Base-by-base conservation (phyloP, 805 yeast genomes). In the Jamesozyma rosinii region DNA sequence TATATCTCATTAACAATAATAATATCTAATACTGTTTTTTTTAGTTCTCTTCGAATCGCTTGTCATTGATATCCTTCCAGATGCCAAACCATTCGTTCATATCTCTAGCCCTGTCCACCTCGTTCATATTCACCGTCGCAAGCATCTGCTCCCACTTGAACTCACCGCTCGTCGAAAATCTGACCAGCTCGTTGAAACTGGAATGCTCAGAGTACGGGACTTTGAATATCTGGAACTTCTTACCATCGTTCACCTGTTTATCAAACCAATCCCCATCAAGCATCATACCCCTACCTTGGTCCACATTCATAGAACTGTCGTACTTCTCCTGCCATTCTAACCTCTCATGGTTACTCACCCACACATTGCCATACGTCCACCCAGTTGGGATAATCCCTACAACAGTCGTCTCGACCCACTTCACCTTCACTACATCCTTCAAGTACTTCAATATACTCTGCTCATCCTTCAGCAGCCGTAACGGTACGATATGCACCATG, bases 191-290 rank as follows among this genome's bases (percentile, higher is more conserved):
- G 32, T 83, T 67, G 54, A 79, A 90, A 44, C 95, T 85, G 10
- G 95, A 86, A 64, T 92, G 98, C 57, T 92, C 98, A 55, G 94
- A 82, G 56, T 92, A 92, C 0, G 98, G 97, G 1, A 89, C 75
- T 10, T 73, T 61, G 51, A 81, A 79, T 0, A 77, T 67, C 38
- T 78, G 72, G 40, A 68, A 60, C 35, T 60, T 51, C 26, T 38
- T 41, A n/a, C 31, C 29, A 10, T n/a, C 18, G n/a, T 37, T 31
- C 6, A 44, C 19, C 40, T 67, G 69, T 47, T 42, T 54, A 53
- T 11, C 58, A 38, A 51, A 49, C 45, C 57, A 47, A 4, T 49
- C 42, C 3, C 45, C 22, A 18, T 52, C 51, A 32, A 57, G 42
- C 1, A 33, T 32, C 18, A 50, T 49, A 15, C 42, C 21, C 10